Evolutionary conservation across 2,329 filamentous ascomycete genomes (phyloP), one percentile per base, ranked within the genome.

Genomic region (Exophiala aquamarina): DNA sequence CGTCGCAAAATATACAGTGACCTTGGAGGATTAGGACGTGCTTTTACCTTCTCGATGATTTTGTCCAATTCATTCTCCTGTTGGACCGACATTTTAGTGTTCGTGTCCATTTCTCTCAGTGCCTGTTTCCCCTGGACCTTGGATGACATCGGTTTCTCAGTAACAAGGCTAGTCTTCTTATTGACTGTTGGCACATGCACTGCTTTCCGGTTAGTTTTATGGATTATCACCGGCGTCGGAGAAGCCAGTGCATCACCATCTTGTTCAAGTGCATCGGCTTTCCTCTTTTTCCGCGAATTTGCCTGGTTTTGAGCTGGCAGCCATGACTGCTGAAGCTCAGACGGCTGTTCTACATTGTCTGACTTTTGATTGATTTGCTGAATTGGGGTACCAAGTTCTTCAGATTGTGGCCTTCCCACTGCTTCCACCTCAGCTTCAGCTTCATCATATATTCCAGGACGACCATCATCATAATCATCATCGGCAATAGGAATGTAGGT

Each of bases 1-100:
- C 72, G 69, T 49, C 74, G 72, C 37, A 77, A 65, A 39, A 77
- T 76, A 52, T 74, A 71, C 3, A 77, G 61, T 35, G 74, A 74
- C 48, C 70, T 69, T 34, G 69, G 70, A 43, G 71, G 75, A 38
- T 71, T 64, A 15, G 75, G 75, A 41, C 69, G 64, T 35, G 66
- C 69, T 45, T 65, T 66, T 34, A 73, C 68, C 36, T 70, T 69
- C 44, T 71, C 68, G 14, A 73, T 66, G 15, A 72, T 64, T 32
- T 66, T 61, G 38, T 70, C 63, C 28, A 74, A 50, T 33, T 72
- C 66, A 4, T 66, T 56, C 36, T 63, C 55, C 41, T 68, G 47
- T 60, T 63, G 48, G 57, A 55, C 28, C 49, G 61, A 58, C 47
- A 63, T 44, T 45, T 60, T 59, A 40, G 62, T 45, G 40, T 62